Evolutionary conservation across 768 basidiomycete species (phyloP).

Genomic region (Crucibulum laeve): DNA sequence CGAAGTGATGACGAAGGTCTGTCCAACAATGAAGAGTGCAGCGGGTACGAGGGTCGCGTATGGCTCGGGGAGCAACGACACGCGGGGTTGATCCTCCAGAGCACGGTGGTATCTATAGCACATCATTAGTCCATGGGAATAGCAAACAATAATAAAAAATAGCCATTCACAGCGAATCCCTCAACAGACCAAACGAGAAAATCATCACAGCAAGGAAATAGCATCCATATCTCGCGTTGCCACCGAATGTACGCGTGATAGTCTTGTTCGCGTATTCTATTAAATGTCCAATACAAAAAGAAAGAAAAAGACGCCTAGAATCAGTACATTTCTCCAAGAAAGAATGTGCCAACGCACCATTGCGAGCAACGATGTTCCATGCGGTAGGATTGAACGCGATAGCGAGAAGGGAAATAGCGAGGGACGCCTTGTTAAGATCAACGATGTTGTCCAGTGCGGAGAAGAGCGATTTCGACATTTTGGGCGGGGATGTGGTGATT

Average conservation of each 20-base stretch:
- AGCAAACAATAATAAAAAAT: slow-evolving; percentile 1
- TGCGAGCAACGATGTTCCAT: slow-evolving; percentile 94
- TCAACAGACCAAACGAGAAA: slow-evolving; percentile 78
- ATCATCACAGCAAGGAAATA: slow-evolving; percentile 86
- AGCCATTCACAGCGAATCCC: slow-evolving; percentile 67
- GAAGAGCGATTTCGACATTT: slow-evolving; percentile 1
- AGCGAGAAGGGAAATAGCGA: slow-evolving; percentile 60
- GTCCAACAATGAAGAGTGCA: slow-evolving; percentile 65
- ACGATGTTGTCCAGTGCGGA: slow-evolving; percentile 25
- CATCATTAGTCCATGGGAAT: slow-evolving; percentile 1
- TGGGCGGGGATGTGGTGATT: background rate
- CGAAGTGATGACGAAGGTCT: slow-evolving; percentile 81
- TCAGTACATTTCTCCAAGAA: background rate
- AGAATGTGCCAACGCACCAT: slow-evolving; percentile 55
- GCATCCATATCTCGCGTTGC: slow-evolving; percentile 70
- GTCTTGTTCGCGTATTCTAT: slow-evolving; percentile 77
- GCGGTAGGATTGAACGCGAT: slow-evolving; percentile 90
- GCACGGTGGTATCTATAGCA: slow-evolving; percentile 67
- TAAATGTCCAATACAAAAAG: background rate
- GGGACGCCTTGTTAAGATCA: slow-evolving; percentile 60
- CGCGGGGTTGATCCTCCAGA: slow-evolving; percentile 68
- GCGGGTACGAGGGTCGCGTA: slow-evolving; percentile 56
- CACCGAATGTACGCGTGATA: slow-evolving; percentile 78
- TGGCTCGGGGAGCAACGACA: slow-evolving; percentile 62
- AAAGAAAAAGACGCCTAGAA: background rate